Conservation (phyloP, 2,329 filamentous ascomycete genomes). For the Graphilbum sp. region DNA sequence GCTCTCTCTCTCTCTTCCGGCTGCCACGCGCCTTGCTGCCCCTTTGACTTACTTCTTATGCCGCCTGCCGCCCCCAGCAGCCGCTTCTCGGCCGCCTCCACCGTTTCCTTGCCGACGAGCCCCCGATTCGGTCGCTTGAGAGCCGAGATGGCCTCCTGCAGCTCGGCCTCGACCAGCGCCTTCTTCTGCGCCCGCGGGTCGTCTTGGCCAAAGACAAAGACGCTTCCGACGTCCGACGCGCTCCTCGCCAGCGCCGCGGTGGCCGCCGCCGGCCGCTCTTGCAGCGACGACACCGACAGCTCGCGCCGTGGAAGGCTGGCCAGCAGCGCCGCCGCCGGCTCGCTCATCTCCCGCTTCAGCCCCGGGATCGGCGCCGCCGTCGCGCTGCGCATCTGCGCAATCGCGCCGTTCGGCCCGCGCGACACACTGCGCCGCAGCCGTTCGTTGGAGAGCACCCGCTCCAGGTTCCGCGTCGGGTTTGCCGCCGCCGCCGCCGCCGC, state of each 20-base stretch:
- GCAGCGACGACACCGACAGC: slow-evolving; percentile 16
- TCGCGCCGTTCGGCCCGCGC: slow-evolving; percentile 37
- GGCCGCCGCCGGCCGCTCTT: slow-evolving; percentile 30
- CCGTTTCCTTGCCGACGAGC: slow-evolving; percentile 48
- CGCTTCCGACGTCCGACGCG: slow-evolving; percentile 9
- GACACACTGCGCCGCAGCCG: slow-evolving; percentile 37
- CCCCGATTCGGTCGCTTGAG: slow-evolving; percentile 62
- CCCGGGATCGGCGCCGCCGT: slow-evolving; percentile 43
- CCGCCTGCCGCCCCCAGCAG: slow-evolving; percentile 28
- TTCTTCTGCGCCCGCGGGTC: slow-evolving; percentile 48
- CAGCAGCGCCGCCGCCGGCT: slow-evolving; percentile 27
- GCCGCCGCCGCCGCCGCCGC: neutral
- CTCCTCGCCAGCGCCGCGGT: slow-evolving; percentile 20
- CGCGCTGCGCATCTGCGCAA: slow-evolving; percentile 51
- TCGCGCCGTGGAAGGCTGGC: slow-evolving; percentile 23
- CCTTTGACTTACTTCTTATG: slow-evolving; percentile 30
- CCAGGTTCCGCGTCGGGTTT: slow-evolving; percentile 34
- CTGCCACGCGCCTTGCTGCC: neutral
- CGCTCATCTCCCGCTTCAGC: slow-evolving; percentile 54
- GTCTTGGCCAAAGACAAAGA: slow-evolving; percentile 26
- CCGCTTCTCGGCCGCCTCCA: slow-evolving; percentile 50
- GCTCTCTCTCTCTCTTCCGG: neutral
- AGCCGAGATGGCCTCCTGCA: slow-evolving; percentile 57
- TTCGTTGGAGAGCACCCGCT: slow-evolving; percentile 46
- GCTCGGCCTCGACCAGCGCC: slow-evolving; percentile 49